A percentile compares a stretch with the other conserved stretches of the same genome.
Conservation (phyloP, 805 yeast genomes). For the Blastobotrys attinorum region DNA sequence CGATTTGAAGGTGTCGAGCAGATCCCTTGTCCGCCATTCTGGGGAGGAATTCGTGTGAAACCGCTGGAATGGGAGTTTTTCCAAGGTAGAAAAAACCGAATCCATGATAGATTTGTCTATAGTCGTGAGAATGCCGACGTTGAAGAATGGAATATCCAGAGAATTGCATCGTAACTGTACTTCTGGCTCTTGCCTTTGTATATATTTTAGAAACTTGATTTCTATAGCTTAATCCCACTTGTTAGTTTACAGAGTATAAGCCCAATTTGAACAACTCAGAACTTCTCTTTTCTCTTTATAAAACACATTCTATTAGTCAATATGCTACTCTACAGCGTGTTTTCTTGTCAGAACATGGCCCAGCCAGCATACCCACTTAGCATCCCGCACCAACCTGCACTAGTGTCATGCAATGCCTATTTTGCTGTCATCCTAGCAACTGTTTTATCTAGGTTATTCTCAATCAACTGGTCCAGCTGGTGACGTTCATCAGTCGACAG, state of each 20-base stretch:
- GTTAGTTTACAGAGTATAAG: no score
- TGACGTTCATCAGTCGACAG: not conserved
- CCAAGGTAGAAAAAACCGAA: constrained; percentile 89
- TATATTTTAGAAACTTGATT: no score
- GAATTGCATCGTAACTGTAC: constrained; percentile 52
- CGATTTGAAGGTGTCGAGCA: constrained; percentile 54
- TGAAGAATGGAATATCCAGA: constrained; percentile 50
- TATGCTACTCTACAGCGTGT: no score
- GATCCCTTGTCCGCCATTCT: constrained; percentile 83
- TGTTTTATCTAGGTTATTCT: not conserved
- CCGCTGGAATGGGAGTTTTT: constrained; percentile 93
- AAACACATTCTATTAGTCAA: no score
- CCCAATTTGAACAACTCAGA: no score
- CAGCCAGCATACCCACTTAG: no score
- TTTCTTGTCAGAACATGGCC: no score
- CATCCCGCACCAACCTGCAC: no score
- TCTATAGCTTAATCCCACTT: no score
- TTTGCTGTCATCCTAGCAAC: not conserved
- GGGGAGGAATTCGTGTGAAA: constrained; percentile 91
- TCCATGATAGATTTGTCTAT: constrained; percentile 82
- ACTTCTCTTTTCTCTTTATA: no score
- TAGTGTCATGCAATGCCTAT: no score
- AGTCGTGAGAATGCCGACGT: constrained; percentile 37
- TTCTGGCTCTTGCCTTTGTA: no score
- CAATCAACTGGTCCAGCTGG: not conserved